Evolutionary conservation across 352 stramenopile species (phyloP).

Genomic region (Hyaloperonospora arabidopsidis): DNA sequence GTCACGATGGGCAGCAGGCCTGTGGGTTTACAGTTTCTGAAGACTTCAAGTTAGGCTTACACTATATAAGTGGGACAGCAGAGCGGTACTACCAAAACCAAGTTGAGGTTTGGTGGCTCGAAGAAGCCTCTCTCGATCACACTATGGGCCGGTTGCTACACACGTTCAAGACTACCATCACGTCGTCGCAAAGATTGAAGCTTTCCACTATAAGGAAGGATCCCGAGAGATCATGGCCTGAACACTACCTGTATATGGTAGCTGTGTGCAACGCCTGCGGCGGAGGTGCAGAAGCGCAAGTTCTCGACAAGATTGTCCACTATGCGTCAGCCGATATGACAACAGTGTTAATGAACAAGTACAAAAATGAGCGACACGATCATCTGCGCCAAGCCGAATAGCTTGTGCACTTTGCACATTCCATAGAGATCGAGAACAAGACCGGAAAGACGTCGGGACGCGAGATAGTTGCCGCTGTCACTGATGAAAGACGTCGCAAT

Average conservation of each 20-base stretch:
- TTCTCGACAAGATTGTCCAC: slow-evolving; percentile 20
- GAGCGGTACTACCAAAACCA: slow-evolving; percentile 18
- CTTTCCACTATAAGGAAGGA: slow-evolving; percentile 13
- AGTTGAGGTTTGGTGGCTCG: slow-evolving; percentile 8
- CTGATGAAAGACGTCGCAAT: too few species aligned
- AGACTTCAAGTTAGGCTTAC: background rate
- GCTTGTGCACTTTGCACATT: slow-evolving; percentile 18
- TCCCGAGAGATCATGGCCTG: slow-evolving; percentile 6
- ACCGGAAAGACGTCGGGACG: background rate
- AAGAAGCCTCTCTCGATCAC: slow-evolving; percentile 8
- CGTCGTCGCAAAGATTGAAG: slow-evolving; percentile 11
- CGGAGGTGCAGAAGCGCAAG: slow-evolving; percentile 5
- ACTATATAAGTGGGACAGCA: slow-evolving; percentile 5
- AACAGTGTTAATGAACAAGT: slow-evolving; percentile 3
- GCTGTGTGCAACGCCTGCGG: slow-evolving; percentile 12
- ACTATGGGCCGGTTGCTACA: slow-evolving; percentile 12
- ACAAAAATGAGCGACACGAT: slow-evolving; percentile 8
- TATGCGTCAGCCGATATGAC: slow-evolving; percentile 6
- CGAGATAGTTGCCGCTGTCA: too few species aligned
- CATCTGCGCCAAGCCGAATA: slow-evolving; percentile 18
- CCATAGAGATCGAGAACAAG: background rate
- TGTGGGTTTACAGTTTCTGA: too few species aligned
- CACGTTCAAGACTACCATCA: slow-evolving; percentile 14
- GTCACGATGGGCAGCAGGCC: too few species aligned
- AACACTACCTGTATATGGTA: slow-evolving; percentile 22